Base-by-base conservation (phyloP, 345 rosid genomes). In the Dipteronia dyeriana region DNA sequence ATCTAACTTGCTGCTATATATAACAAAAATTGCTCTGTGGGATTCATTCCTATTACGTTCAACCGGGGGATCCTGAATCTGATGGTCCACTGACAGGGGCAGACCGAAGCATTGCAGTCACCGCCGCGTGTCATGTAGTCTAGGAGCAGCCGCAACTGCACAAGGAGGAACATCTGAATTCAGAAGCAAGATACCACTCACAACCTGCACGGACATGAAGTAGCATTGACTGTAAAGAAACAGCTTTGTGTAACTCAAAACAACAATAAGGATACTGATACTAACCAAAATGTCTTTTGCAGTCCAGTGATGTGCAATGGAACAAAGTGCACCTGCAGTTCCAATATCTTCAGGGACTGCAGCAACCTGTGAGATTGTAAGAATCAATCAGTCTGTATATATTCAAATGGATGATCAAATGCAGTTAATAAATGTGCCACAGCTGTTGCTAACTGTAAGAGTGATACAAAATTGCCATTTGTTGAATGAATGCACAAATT, bases 171-270 rank as follows among this genome's bases (percentile, higher is more conserved):
- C 91, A 86, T n/a, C n/a, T n/a, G n/a, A n/a, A n/a, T n/a, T 96
- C 99, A 82, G 98, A 91, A 83, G 93, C 94, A 84, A 96, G 93
- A 87, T 96, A 80, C 98, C 99, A 85, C 97, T 93, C 79, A 96
- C 86, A 26, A 93, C 95, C 98, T 96, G 89, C 78, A 70, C 68
- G 80, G 79, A 70, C 59, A 78, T 79, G 73, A 59, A 74, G 26
- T 14, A 60, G 22, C 68, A 76, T 31, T 60, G 66, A 23, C 29
- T 5, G 45, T 31, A 74, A 78, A 82, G 25, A 75, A 64, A 34
- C 62, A 45, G 56, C 53, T 66, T 41, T 6, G 23, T 34, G 70
- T 34, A 79, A 75, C 59, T 73, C 66, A n/a, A 74, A 75, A 80
- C 63, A 77, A 49, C 41, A 80, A 13, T 13, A 45, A 66, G 47